Evolutionary conservation across 1,284 basidiomycete species (phyloP).

Genomic region (Mixia osmundae): DNA sequence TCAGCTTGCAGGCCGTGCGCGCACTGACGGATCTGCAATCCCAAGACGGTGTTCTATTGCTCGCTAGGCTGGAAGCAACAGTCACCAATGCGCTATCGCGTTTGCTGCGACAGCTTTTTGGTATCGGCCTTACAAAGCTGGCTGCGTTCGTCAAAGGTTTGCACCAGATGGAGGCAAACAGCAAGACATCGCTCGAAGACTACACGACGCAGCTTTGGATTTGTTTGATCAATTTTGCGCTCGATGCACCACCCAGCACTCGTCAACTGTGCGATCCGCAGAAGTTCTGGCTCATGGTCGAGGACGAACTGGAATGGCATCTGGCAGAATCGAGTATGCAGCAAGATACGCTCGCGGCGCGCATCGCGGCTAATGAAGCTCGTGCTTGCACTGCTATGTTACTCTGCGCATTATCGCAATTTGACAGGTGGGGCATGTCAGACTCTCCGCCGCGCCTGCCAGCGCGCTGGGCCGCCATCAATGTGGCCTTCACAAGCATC

Average conservation of each 20-base stretch:
- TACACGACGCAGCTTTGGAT: too few species aligned
- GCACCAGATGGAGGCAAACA: too few species aligned
- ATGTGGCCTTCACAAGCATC: conserved; percentile 35
- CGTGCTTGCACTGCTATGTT: conserved; percentile 49
- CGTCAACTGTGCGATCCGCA: conserved; percentile 24
- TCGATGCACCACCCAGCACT: conserved; percentile 1
- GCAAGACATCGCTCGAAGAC: too few species aligned
- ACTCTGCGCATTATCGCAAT: conserved; percentile 52
- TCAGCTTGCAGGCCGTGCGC: too few species aligned
- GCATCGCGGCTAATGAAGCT: conserved; percentile 36
- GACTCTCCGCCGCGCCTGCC: conserved; percentile 29
- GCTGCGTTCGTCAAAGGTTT: too few species aligned
- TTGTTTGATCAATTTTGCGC: conserved; percentile 42
- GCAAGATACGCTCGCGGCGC: too few species aligned
- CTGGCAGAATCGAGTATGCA: conserved; percentile 15
- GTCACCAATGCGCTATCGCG: too few species aligned
- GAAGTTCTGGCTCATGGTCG: conserved; percentile 25
- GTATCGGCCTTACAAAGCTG: too few species aligned
- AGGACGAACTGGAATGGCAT: conserved; percentile 19
- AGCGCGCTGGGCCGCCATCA: conserved; percentile 43
- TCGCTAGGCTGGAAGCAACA: too few species aligned
- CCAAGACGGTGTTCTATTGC: too few species aligned
- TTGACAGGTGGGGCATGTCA: conserved; percentile 37
- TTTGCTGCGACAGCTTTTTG: too few species aligned
- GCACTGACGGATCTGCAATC: too few species aligned